These are phyloP conservation scores for Pichia cabralensis DNA, from an alignment of 805 yeast species.

Conservation along the genomic window DNA sequence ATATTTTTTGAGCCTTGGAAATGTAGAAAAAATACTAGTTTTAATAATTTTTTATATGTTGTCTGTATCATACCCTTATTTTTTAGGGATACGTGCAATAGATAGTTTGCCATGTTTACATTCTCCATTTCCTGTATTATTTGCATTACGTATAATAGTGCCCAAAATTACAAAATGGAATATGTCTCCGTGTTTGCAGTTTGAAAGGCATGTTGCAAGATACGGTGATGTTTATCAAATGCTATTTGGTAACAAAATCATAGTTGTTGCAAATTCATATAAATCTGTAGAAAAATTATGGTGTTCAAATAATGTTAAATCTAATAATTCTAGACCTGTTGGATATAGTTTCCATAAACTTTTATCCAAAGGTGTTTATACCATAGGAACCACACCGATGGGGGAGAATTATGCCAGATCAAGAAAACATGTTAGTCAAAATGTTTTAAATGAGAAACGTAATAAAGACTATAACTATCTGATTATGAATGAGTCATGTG, in stretches of 20 bases:
- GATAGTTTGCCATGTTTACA: constrained; percentile 13
- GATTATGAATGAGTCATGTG: constrained; percentile 32
- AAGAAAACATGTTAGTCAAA: constrained; percentile 38
- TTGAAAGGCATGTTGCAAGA: constrained; percentile 33
- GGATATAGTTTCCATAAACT: constrained; percentile 59
- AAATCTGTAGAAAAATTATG: constrained; percentile 45
- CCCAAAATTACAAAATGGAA: constrained; percentile 15
- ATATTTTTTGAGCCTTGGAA: no score
- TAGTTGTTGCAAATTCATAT: constrained; percentile 60
- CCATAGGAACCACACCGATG: constrained; percentile 58
- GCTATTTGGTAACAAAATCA: constrained; percentile 44
- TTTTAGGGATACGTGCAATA: no score
- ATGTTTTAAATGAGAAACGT: constrained; percentile 29
- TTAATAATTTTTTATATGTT: no score
- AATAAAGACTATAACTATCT: constrained; percentile 24
- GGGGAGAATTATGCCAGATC: constrained; percentile 36
- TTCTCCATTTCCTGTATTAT: constrained; percentile 20
- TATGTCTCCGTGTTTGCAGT: constrained; percentile 37
- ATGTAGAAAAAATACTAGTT: no score
- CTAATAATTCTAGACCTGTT: constrained; percentile 59
- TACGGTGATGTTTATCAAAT: constrained; percentile 50
- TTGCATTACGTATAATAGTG: constrained; percentile 16
- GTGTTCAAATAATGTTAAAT: constrained; percentile 34
- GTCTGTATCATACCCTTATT: no score
- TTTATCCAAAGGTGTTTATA: constrained; percentile 45